Evolutionary conservation across 2,329 filamentous ascomycete genomes (phyloP), one percentile per base, ranked within the genome.

Genomic region (Trichophyton schoenleinii): DNA sequence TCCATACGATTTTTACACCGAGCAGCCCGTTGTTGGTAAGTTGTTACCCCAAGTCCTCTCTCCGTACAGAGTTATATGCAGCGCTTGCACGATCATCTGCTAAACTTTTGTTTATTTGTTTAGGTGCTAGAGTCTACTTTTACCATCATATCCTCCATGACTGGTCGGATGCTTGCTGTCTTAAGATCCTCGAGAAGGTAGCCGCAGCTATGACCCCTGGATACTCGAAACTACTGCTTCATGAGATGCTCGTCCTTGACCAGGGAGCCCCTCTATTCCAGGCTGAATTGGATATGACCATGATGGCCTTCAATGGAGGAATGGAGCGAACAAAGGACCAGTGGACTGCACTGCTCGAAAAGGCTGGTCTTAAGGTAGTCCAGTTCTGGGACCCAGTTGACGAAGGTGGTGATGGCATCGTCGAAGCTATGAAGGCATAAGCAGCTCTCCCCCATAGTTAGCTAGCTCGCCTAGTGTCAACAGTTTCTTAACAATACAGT

Each of bases 1-100:
- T 71, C 67, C 66, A 1, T 72, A 81, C 62, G 75, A 81, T 63
- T 81, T 81, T 61, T 74, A 75, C 61, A 76, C 70, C 0, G 72
- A 75, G 55, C 77, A 81, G 64, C 77, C 75, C 0, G 64, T 81
- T 5, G 76, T 78, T 62, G 75, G 74, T 73, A 65, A 58, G 41
- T 25, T 46, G 7, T 25, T 28, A 22, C 38, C 52, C 42, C 52
- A 57, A 57, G 18, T 9, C 5, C 49, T 15, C 20, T 15, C 20
- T 15, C 20, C 20, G 11, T 31, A 53, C 7, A 52, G 5, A 36
- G 18, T 36, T 28, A 36, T 36, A 36, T 36, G 11, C 11, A 11
- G 8, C 11, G 2, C 8, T 11, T 36, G 11, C 34, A 11, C 34
- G 1, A 36, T 36, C 46, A n/a, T n/a, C 52, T 22, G 5, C 52